Evolutionary conservation across 129 eudicot genomes (phyloP).

Genomic region (Saussurea involucrata): DNA sequence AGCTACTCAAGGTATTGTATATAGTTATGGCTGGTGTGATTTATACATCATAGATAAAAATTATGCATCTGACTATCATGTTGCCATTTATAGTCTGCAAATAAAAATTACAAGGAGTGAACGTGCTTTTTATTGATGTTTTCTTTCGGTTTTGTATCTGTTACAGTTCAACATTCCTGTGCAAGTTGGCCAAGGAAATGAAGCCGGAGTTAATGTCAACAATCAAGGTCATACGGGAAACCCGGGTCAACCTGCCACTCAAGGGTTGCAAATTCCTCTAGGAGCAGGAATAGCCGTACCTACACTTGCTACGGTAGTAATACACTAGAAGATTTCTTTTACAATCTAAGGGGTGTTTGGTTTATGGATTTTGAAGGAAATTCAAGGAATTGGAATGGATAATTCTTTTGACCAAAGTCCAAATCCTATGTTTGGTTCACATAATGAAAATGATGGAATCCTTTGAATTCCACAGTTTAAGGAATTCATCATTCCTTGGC

Average conservation of each 20-base stretch:
- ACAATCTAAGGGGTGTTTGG: no score
- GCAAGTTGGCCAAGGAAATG: conserved; percentile 59
- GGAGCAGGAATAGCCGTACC: conserved; percentile 79
- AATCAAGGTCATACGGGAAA: conserved; percentile 61
- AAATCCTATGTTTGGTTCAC: no score
- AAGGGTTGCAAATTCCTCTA: conserved; percentile 50
- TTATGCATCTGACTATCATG: not conserved
- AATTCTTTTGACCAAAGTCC: no score
- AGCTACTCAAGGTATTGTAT: not conserved
- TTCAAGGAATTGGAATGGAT: no score
- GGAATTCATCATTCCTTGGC: no score
- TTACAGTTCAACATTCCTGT: conserved; percentile 34
- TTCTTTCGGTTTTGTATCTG: not conserved
- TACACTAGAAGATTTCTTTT: not conserved
- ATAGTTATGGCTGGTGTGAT: not conserved
- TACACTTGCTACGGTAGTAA: conserved; percentile 57
- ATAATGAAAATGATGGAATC: no score
- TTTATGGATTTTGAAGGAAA: no score
- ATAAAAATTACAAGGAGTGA: not conserved
- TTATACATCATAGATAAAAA: not conserved
- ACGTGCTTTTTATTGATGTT: not conserved
- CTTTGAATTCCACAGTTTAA: no score
- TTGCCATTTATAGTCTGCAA: not conserved
- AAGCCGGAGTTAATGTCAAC: conserved; percentile 39
- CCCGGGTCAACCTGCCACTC: conserved; percentile 53